Conservation (phyloP, 2,329 filamentous ascomycete species). For the Phyllosticta paracitricarpa region DNA sequence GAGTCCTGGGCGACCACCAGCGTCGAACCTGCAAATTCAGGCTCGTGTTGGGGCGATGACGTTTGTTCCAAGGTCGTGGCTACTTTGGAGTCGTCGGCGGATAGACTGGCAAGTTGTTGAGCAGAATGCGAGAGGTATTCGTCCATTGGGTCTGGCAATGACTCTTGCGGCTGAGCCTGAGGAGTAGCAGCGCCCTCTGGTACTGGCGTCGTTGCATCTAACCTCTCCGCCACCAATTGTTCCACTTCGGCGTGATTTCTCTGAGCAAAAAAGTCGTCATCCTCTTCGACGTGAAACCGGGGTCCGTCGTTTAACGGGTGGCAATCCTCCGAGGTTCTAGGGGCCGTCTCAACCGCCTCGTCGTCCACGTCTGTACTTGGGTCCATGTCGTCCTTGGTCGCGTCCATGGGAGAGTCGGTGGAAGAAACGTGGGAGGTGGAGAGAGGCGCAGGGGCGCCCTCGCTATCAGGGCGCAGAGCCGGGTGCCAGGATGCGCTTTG, state of each 20-base stretch:
- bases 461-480: slow-evolving; percentile 38
- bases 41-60: not conserved
- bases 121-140: not conserved
- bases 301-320: slow-evolving; percentile 8
- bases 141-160: not conserved
- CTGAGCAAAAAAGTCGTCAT: not conserved
- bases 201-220: not conserved
- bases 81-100: not conserved
- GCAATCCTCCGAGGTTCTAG: slow-evolving; percentile 9
- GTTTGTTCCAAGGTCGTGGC: not conserved
- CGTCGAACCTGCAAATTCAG: not conserved
- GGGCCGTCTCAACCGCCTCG: slow-evolving; percentile 1
- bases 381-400: slow-evolving; percentile 11
- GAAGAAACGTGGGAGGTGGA: slow-evolving; percentile 13
- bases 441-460: slow-evolving; percentile 12
- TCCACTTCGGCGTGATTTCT: not conserved
- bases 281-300: slow-evolving; percentile 3
- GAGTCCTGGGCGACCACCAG: not conserved
- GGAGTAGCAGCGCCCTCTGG: not conserved
- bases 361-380: slow-evolving; percentile 15
- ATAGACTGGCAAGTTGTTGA: not conserved
- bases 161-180: not conserved
- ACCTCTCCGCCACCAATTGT: not conserved
- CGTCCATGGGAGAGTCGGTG: slow-evolving; percentile 7
- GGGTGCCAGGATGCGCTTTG: slow-evolving; percentile 43